Conservation (phyloP, 495 filamentous ascomycete genomes). For the Opeltia flavorubescens region DNA sequence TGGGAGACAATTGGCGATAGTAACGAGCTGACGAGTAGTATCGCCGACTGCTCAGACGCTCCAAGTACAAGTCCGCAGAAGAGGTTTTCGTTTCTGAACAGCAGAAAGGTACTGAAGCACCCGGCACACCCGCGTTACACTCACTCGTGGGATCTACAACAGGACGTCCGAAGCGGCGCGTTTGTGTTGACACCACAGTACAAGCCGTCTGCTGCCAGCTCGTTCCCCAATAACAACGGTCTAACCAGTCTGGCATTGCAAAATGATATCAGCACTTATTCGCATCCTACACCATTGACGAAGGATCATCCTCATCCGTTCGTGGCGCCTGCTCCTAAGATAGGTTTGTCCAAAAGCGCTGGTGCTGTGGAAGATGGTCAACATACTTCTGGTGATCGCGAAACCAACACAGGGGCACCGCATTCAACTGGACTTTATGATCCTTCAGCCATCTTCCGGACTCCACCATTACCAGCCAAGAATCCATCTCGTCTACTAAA, state of each 20-base stretch:
- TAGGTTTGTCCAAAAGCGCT: not conserved
- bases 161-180: slow-evolving; percentile 9
- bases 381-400: not conserved
- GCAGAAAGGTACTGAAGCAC: not conserved
- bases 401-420: not conserved
- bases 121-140: slow-evolving; percentile 11
- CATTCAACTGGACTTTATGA: not conserved
- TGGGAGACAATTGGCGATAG: slow-evolving; percentile 5
- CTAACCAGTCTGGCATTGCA: not conserved
- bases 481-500: not conserved
- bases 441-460: slow-evolving; percentile 9
- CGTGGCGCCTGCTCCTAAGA: slow-evolving; percentile 9
- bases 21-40: not conserved
- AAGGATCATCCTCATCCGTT: slow-evolving; percentile 19
- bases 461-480: slow-evolving; percentile 1
- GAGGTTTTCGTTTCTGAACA: not conserved
- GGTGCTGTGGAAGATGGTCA: not conserved
- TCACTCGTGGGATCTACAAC: slow-evolving; percentile 9
- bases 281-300: slow-evolving; percentile 18
- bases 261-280: slow-evolving; percentile 3
- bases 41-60: not conserved
- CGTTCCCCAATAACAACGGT: slow-evolving; percentile 12
- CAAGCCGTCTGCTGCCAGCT: slow-evolving; percentile 4
- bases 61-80: not conserved
- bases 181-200: slow-evolving; percentile 12